phyloP scores from a whole-genome alignment of 495 filamentous ascomycete genomes.

The Podospora pseudocomata region DNA sequence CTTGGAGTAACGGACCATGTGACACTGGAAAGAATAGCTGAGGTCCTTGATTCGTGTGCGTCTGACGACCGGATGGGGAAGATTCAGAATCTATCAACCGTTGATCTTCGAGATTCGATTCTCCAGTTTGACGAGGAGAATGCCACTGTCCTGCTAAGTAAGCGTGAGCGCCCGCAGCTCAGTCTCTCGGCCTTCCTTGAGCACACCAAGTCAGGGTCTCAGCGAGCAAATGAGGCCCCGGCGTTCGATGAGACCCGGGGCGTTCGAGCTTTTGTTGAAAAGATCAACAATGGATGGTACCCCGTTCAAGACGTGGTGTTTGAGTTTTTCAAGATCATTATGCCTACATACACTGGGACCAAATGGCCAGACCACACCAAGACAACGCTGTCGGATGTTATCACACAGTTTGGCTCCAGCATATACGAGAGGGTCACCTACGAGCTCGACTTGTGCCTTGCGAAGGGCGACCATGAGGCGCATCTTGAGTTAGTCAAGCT shows the following conservation, averaged over 20 bases:
- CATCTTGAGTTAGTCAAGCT: slow-evolving; percentile 49
- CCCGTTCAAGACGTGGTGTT: slow-evolving; percentile 61
- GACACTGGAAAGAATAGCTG: slow-evolving; percentile 49
- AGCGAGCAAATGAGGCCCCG: slow-evolving; percentile 48
- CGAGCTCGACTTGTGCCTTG: slow-evolving; percentile 36
- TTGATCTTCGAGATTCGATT: slow-evolving; percentile 42
- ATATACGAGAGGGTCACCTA: slow-evolving; percentile 55
- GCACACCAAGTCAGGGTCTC: slow-evolving; percentile 62
- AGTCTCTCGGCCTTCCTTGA: slow-evolving; percentile 72
- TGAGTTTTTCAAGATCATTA: slow-evolving; percentile 60
- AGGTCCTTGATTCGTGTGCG: slow-evolving; percentile 50
- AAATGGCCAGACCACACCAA: slow-evolving; percentile 75
- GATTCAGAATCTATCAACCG: slow-evolving; percentile 36
- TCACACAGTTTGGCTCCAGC: slow-evolving; percentile 64
- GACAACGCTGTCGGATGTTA: slow-evolving; percentile 61
- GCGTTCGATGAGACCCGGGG: slow-evolving; percentile 55
- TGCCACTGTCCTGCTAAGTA: slow-evolving; percentile 40
- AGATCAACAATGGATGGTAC: slow-evolving; percentile 53
- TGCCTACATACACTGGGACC: slow-evolving; percentile 57
- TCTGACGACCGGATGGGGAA: slow-evolving; percentile 43
- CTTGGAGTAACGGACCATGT: slow-evolving; percentile 56
- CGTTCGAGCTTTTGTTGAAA: slow-evolving; percentile 53
- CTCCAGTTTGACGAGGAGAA: slow-evolving; percentile 41
- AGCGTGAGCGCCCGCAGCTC: slow-evolving; percentile 40
- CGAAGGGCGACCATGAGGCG: slow-evolving; percentile 18